These are phyloP conservation scores for Mortierella sp. DNA, from an alignment of 371 early-diverging fungal genomes.

Conservation along the genomic window DNA sequence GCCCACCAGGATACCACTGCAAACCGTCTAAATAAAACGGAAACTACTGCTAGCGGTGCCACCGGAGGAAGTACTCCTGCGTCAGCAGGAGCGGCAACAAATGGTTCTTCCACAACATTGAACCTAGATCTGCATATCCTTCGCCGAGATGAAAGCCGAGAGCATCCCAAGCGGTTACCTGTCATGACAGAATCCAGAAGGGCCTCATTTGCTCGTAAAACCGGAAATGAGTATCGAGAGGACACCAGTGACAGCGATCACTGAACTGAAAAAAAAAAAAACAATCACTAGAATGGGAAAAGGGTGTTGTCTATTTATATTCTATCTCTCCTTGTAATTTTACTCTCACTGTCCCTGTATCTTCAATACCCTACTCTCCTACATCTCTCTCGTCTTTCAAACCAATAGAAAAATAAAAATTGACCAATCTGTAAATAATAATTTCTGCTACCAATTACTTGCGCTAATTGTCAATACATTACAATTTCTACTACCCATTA, in stretches of 20 bases:
- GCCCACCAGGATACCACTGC: not conserved
- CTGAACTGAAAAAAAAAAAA: not conserved
- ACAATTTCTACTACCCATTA: no score
- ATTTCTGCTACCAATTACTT: no score
- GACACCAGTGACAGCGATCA: constrained; percentile 12
- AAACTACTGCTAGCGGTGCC: not conserved
- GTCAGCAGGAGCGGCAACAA: constrained; percentile 1
- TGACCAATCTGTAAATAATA: no score
- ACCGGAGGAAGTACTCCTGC: not conserved
- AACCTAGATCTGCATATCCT: constrained; percentile 44
- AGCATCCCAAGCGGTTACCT: constrained; percentile 38
- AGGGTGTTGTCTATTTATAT: not conserved
- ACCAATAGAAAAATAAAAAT: not conserved
- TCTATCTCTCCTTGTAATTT: not conserved
- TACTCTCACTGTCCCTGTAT: not conserved
- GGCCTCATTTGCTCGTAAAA: constrained; percentile 7
- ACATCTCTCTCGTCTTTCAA: not conserved
- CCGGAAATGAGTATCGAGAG: constrained; percentile 21
- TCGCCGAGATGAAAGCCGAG: constrained; percentile 30
- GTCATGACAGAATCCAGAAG: constrained; percentile 25
- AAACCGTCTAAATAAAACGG: not conserved
- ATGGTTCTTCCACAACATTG: constrained; percentile 33
- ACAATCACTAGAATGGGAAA: not conserved
- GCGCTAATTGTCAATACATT: no score
- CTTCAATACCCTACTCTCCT: not conserved